Evolutionary conservation across 768 basidiomycete species (phyloP), one percentile per base, ranked within the genome.

Genomic region (Mycena latifolia): DNA sequence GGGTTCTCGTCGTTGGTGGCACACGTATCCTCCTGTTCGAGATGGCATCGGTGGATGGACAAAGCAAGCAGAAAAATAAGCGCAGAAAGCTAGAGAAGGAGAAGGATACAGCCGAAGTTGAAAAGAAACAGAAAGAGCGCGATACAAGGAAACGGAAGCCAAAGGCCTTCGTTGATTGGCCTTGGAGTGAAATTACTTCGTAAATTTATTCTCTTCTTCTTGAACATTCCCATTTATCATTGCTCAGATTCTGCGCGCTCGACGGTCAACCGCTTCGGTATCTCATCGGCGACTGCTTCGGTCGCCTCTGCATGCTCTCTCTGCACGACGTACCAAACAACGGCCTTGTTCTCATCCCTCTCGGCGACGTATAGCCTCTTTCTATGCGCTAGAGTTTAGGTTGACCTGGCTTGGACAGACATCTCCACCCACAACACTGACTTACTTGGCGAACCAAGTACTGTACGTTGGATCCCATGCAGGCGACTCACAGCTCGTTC

Each of bases 401-500:
- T 55, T 15, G n/a, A n/a, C n/a, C n/a, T n/a, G n/a, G 47, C 33
- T 35, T 15, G 27, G 46, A 47, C 22, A 94, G 93, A 85, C 86
- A 31, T 92, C 94, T 1, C 83, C 93, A 12, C 81, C 94, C 0
- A 92, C 84, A 12, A 85, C 88, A 14, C 73, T 97, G 64, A 88
- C 91, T 1, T 91, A 94, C 70, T 82, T 98, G 15, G 82, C 88
- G 7, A 84, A 87, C 51, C 89, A 93, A 74, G 77, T 86, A 11
- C 67, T 95, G 10, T 97, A 90, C 72, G 80, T 95, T 24, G 93
- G 94, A 20, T 96, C 95, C 8, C 92, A 94, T 69, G 80, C 86
- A 18, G 94, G 93, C 20, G 89, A 96, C 74, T 92, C 94, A 1
- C 92, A 95, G 68, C 77, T 96, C 12, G 71, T 96, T 2, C 83